phyloP scores from a whole-genome alignment of 2,329 filamentous ascomycete genomes.

The Amauroascus niger region DNA sequence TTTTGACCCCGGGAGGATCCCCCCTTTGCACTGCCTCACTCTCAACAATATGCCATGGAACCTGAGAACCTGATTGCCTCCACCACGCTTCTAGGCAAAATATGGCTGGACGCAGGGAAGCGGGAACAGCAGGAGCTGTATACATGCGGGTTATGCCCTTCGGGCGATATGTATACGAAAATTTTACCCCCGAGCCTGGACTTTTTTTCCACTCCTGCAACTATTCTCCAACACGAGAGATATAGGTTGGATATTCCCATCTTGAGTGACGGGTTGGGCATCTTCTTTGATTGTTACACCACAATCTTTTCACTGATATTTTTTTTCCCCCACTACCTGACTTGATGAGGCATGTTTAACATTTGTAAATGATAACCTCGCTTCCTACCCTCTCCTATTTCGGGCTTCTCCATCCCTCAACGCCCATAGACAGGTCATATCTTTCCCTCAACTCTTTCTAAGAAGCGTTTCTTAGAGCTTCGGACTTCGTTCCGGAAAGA shows the following conservation, averaged over 20 bases:
- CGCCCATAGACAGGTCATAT: background rate
- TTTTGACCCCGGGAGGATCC: constrained; percentile 5
- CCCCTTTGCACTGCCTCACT: constrained; percentile 9
- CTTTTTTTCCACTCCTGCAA: background rate
- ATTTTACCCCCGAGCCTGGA: background rate
- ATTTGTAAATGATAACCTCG: background rate
- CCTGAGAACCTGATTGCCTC: constrained; percentile 7
- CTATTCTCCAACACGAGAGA: background rate
- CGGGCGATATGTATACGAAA: background rate
- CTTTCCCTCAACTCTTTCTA: background rate
- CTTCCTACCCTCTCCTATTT: background rate
- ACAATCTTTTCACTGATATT: background rate
- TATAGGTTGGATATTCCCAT: background rate
- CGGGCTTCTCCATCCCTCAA: background rate
- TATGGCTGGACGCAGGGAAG: background rate
- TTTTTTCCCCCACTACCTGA: background rate
- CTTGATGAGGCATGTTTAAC: background rate
- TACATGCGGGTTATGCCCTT: background rate
- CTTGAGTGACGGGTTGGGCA: background rate
- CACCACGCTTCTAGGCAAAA: constrained; percentile 1
- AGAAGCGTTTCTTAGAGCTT: background rate
- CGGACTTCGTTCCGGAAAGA: background rate
- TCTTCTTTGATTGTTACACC: background rate
- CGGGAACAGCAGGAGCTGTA: background rate
- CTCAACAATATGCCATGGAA: constrained; percentile 4